Evolutionary conservation across 495 filamentous ascomycete genomes (phyloP).

Genomic region (Penicillium cinerascens): DNA sequence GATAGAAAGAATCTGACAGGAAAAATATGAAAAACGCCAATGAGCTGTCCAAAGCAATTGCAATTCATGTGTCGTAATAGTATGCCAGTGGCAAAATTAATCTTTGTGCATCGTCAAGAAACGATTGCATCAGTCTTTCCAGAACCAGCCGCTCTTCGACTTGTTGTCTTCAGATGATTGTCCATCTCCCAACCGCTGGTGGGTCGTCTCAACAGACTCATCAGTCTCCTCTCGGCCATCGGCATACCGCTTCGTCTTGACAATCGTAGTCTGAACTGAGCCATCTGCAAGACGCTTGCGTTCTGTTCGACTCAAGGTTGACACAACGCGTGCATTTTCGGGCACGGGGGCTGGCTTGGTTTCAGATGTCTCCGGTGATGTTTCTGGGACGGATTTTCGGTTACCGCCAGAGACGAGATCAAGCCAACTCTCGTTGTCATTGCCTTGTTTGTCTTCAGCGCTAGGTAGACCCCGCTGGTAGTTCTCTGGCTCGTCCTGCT

Average conservation of each 20-base stretch:
- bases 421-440: constrained; percentile 28
- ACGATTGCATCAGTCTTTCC: constrained; percentile 27
- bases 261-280: constrained; percentile 55
- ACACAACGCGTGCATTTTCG: constrained; percentile 40
- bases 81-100: background rate
- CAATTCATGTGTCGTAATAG: constrained; percentile 10
- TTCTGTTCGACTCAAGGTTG: constrained; percentile 56
- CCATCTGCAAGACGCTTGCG: constrained; percentile 55
- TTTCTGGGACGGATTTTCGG: constrained; percentile 28
- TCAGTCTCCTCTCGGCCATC: constrained; percentile 62
- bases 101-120: constrained; percentile 2
- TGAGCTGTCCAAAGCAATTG: constrained; percentile 1
- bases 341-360: background rate
- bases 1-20: background rate
- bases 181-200: constrained; percentile 10
- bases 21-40: constrained; percentile 11
- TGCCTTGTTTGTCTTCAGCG: constrained; percentile 9
- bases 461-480: background rate
- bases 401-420: constrained; percentile 33
- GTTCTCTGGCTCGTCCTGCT: constrained; percentile 12
- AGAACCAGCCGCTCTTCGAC: constrained; percentile 41
- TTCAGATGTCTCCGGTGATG: constrained; percentile 3
- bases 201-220: constrained; percentile 38
- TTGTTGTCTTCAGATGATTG: constrained; percentile 10
- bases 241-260: constrained; percentile 57